Evolutionary conservation across 495 filamentous ascomycete species (phyloP), one percentile per base, ranked within the genome.

Genomic region (Hyaloscypha hepaticicola): DNA sequence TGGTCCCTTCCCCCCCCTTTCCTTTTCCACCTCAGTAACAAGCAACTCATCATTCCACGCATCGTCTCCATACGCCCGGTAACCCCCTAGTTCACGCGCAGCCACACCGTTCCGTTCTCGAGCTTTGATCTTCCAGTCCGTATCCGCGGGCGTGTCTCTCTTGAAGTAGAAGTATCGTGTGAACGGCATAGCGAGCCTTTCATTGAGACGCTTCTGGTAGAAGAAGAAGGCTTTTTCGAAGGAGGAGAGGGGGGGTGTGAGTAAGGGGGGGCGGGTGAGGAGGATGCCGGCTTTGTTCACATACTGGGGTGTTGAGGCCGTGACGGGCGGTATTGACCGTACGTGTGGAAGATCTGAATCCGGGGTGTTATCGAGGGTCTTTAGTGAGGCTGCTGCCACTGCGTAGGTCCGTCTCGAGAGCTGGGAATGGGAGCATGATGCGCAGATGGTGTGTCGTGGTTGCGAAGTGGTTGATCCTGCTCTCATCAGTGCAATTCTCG

Each of bases 181-280:
- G 79, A 99, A 99, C 2, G 94, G 93, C 9, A 94, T 82, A 12
- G 87, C 85, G 31, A 97, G 81, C 12, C 95, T 92, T 79, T 99
- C 95, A 77, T 99, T 96, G 59, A 99, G 83, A 14, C 95, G 92
- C 65, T 91, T 91, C 78, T 99, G 95, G 80, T 99, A 99, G 75
- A 98, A 91, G 80, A 88, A 95, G 79, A 85, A 97, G 58, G 93
- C 81, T 74, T 91, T 88, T 77, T 99, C 95, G 76, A 99, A 98
- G 14, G 90, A 82, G 33, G 87, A 88, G 21, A 92, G 88, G 57
- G 88, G 81, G 65, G 89, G 90, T 58, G 96, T 98, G 67, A 99
- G 81, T 56, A 92, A 78, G 9, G 95, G 95, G 6, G 96, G 86
- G 33, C 95, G 90, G 28, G 92, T 92, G 63, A 99, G 89, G 64